Evolutionary conservation across 352 stramenopile genomes (phyloP).

Genomic region (Pythium monospermum): DNA sequence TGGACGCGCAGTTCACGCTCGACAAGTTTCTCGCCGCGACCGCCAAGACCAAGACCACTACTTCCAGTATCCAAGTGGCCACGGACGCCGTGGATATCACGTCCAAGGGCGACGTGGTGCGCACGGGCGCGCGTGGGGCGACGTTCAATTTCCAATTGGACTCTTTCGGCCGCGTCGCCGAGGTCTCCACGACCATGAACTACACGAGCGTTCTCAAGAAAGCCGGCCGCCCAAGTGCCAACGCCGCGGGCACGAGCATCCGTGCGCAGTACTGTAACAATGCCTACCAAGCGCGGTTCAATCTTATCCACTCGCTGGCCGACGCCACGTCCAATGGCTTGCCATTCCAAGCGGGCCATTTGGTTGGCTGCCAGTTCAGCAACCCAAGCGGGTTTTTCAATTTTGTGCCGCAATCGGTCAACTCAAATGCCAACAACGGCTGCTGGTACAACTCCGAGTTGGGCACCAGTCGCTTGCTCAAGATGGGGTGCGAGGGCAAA

Average conservation of each 20-base stretch:
- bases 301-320: constrained; percentile 24
- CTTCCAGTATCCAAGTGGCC: constrained; percentile 15
- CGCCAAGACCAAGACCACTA: constrained; percentile 2
- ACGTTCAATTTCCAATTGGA: constrained; percentile 25
- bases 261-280: constrained; percentile 30
- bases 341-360: constrained; percentile 27
- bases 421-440: constrained; percentile 31
- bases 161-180: constrained; percentile 16
- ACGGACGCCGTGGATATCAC: constrained; percentile 30
- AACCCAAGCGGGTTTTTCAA: constrained; percentile 37
- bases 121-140: constrained; percentile 21
- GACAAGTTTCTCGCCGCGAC: constrained; percentile 19
- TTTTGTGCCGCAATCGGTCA: constrained; percentile 29
- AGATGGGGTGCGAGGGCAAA: constrained; percentile 28
- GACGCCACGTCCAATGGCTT: constrained; percentile 21
- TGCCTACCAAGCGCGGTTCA: constrained; percentile 29
- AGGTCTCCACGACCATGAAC: constrained; percentile 16
- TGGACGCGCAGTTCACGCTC: constrained; percentile 30
- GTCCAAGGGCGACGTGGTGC: constrained; percentile 21
- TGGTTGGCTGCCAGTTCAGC: constrained; percentile 32
- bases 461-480: constrained; percentile 24
- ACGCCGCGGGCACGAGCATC: constrained; percentile 20
- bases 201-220: constrained; percentile 27
- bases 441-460: constrained; percentile 38
- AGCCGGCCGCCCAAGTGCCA: constrained; percentile 16